phyloP scores from a whole-genome alignment of 2,329 filamentous ascomycete genomes.

The Monosporascus cannonballus region DNA sequence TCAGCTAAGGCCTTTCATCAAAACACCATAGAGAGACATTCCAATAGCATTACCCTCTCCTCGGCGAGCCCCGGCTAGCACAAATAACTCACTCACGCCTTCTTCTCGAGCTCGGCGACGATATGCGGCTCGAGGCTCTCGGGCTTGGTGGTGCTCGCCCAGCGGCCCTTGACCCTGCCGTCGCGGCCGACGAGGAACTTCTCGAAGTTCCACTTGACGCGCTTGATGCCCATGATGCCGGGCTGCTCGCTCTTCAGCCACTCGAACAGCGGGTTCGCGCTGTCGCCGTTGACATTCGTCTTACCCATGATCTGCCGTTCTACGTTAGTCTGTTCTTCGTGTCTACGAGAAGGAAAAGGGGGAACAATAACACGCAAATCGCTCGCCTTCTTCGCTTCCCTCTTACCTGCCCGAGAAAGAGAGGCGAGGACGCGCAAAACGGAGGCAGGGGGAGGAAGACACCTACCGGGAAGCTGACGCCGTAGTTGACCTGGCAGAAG shows the following conservation, averaged over 20 bases:
- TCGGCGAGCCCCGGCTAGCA: neutral
- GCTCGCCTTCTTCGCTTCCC: too few species aligned
- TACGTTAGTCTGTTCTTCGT: too few species aligned
- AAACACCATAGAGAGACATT: neutral
- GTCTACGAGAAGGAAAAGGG: too few species aligned
- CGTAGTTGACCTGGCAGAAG: constrained; percentile 91
- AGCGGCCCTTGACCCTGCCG: constrained; percentile 77
- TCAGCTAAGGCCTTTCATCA: too few species aligned
- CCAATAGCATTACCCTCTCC: neutral
- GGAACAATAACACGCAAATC: too few species aligned
- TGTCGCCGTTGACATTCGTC: constrained; percentile 86
- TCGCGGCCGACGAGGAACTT: constrained; percentile 90
- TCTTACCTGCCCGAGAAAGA: too few species aligned
- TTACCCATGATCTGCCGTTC: constrained; percentile 65
- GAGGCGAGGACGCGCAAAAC: too few species aligned
- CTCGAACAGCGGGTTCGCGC: constrained; percentile 71
- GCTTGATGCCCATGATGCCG: constrained; percentile 80
- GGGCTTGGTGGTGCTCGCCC: constrained; percentile 85
- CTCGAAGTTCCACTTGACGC: constrained; percentile 99
- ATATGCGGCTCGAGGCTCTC: constrained; percentile 72
- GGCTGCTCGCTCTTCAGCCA: constrained; percentile 71
- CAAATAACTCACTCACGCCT: constrained; percentile 27
- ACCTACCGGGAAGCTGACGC: constrained; percentile 69
- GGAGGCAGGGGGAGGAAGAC: too few species aligned
- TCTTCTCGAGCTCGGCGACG: constrained; percentile 63